Conservation (phyloP, 768 basidiomycete species). For the Tricholomella constricta region DNA sequence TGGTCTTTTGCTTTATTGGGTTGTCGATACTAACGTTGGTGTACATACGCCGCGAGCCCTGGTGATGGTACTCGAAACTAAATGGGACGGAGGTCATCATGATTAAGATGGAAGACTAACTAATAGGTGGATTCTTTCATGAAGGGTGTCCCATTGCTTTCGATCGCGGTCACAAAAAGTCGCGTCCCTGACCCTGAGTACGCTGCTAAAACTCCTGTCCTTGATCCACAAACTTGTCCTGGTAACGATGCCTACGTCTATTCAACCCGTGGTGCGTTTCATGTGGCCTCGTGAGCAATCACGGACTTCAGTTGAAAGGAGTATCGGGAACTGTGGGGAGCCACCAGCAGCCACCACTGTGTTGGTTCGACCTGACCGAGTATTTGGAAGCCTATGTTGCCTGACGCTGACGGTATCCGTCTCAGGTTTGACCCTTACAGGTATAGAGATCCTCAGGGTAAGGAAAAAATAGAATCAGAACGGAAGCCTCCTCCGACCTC, state of each 20-base stretch:
- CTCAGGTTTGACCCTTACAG: slow-evolving; percentile 2
- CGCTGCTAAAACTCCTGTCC: neutral
- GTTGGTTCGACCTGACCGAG: neutral
- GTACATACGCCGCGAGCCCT: too few species aligned
- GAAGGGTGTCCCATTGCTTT: neutral
- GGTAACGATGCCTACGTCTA: slow-evolving; percentile 12
- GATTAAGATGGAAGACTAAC: too few species aligned
- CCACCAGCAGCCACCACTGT: neutral
- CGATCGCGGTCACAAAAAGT: neutral
- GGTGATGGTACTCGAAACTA: too few species aligned
- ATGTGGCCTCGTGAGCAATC: neutral
- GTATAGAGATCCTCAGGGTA: slow-evolving; percentile 3
- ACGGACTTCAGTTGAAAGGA: neutral
- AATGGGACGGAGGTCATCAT: too few species aligned
- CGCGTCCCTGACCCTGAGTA: neutral
- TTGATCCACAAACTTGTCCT: neutral
- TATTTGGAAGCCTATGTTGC: neutral
- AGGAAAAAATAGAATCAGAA: neutral
- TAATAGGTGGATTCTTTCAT: neutral
- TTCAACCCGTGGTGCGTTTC: neutral
- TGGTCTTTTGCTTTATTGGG: too few species aligned
- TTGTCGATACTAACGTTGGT: too few species aligned
- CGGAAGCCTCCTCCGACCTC: slow-evolving; percentile 1
- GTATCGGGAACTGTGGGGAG: neutral
- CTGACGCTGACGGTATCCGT: neutral